A percentile compares a stretch with the other conserved stretches of the same genome.
Evolutionary conservation across 371 early-diverging fungal species (phyloP).

Genomic region (Mortierella sp.): DNA sequence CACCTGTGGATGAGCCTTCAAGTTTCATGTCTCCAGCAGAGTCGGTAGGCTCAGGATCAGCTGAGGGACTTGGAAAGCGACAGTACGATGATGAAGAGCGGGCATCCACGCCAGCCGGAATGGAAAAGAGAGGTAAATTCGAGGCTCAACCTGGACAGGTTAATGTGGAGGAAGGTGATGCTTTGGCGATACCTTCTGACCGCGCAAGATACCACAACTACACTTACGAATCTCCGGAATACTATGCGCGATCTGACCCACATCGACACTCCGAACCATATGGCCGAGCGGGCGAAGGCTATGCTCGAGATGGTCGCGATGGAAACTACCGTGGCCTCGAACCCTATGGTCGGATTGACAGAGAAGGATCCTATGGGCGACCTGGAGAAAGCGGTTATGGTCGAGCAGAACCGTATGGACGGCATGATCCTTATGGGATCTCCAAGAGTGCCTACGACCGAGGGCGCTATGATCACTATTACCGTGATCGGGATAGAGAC

Average conservation of each 20-base stretch:
- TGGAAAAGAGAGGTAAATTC: conserved; percentile 49
- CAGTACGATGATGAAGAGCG: conserved; percentile 52
- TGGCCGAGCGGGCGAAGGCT: conserved; percentile 21
- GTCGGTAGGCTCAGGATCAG: conserved; percentile 46
- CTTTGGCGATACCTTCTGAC: conserved; percentile 9
- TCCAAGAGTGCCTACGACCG: conserved; percentile 43
- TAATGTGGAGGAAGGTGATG: conserved; percentile 19
- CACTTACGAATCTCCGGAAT: conserved; percentile 38
- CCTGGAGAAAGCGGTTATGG: conserved; percentile 29
- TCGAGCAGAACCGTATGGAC: conserved; percentile 39
- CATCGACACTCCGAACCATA: conserved; percentile 40
- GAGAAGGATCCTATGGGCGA: conserved; percentile 45
- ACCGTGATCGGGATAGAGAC: conserved; percentile 49
- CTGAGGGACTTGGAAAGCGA: conserved; percentile 38
- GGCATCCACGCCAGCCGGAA: conserved; percentile 50
- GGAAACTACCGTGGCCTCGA: conserved; percentile 29
- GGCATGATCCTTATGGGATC: conserved; percentile 34
- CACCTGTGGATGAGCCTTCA: conserved; percentile 35
- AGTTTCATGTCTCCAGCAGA: conserved; percentile 52
- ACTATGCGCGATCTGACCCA: conserved; percentile 27
- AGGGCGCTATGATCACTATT: conserved; percentile 46
- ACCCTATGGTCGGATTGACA: conserved; percentile 36
- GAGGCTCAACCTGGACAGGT: conserved; percentile 18
- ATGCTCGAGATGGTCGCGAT: conserved; percentile 37
- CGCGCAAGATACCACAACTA: conserved; percentile 20